phyloP scores from a whole-genome alignment of 164 flowering plant genomes.

The Santalum album region DNA sequence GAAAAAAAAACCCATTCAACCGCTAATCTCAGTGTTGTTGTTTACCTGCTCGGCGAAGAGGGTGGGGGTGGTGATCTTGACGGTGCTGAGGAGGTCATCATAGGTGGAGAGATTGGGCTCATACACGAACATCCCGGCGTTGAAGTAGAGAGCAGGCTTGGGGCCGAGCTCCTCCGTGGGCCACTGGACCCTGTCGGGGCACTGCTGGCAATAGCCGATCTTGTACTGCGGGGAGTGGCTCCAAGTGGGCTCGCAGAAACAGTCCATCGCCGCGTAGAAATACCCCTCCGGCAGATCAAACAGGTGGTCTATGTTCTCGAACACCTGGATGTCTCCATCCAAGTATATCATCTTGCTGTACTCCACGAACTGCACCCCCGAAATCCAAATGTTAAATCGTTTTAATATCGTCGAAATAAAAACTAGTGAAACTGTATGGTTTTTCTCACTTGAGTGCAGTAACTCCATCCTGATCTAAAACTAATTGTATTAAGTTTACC shows the following conservation, averaged over 20 bases:
- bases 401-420: too few relatives aligned
- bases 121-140: constrained; percentile 44
- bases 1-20: too few relatives aligned
- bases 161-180: constrained; percentile 37
- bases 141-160: constrained; percentile 41
- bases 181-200: constrained; percentile 40
- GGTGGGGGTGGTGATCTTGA: constrained; percentile 35
- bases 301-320: constrained; percentile 1
- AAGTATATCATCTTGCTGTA: constrained; percentile 1
- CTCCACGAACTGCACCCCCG: constrained; percentile 4
- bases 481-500: not conserved
- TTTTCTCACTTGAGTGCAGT: too few relatives aligned
- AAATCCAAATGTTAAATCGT: too few relatives aligned
- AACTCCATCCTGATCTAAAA: not conserved
- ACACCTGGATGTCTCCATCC: constrained; percentile 6
- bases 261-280: constrained; percentile 3
- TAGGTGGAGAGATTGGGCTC: constrained; percentile 41
- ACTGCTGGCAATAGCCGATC: constrained; percentile 49
- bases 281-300: not conserved
- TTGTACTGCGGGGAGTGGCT: constrained; percentile 23
- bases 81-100: constrained; percentile 27
- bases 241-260: constrained; percentile 1
- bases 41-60: constrained; percentile 37
- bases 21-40: too few relatives aligned
- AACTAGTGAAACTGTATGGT: too few relatives aligned